Base-by-base conservation (phyloP, 2,329 filamentous ascomycete genomes). In the Grosmannia clavigera region DNA sequence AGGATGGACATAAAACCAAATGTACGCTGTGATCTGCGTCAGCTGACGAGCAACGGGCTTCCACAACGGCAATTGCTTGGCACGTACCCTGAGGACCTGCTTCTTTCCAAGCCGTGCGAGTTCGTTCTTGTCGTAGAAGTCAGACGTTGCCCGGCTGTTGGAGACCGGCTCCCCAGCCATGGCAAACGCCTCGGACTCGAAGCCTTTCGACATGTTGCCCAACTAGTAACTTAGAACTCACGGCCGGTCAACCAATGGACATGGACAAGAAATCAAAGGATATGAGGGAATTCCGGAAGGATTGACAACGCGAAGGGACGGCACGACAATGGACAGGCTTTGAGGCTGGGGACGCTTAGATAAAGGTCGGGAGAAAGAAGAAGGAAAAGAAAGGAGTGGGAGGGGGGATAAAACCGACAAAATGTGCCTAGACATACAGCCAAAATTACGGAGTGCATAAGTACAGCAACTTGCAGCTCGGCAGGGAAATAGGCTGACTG, bases 1-100 rank as follows among this genome's bases (percentile, higher is more conserved):
- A 80, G 70, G 35, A 78, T 79, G 5, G 75, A 74, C 61, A 76
- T 64, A 64, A 76, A 76, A 6, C 73, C 71, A 65, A 80, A 81
- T 65, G 75, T 77, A 59, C 77, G 70, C 71, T 76, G 35, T 11
- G 16, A 6, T 38, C 19, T 4, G 38, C 38, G 38, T 40, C 38
- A 40, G 38, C 38, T 16, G 38, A 16, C 38, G 16, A 16, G 38
- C 38, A 35, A 19, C 33, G 33, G 10, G 9, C 33, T 10, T 35
- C 33, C 33, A 35, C 33, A 9, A 35, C 33, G 33, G 10, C 33
- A 35, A 11, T 2, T 9, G 14, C 61, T 12, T 60, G 53, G 16
- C 6, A 46, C 43, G 16, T 53, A 61, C 64, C 35, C 62, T 63
- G 38, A 63, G 55, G 29, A 62, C 61, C 51, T 61, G 61, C 33